phyloP scores from a whole-genome alignment of 371 early-diverging fungal species.

The Mortierella sp. region DNA sequence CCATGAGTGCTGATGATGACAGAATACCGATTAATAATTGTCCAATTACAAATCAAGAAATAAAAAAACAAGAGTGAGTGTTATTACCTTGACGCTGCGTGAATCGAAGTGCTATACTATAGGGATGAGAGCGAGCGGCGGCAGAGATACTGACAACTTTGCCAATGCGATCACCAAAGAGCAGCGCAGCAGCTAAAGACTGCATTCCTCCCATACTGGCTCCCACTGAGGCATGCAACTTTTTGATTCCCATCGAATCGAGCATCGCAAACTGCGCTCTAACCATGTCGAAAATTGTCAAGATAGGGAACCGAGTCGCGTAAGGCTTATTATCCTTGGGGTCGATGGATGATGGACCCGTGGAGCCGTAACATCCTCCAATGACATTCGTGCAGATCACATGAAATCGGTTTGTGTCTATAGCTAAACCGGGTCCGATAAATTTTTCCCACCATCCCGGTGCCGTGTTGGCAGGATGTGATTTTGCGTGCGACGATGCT shows the following conservation, averaged over 20 bases:
- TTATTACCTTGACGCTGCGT: slow-evolving; percentile 85
- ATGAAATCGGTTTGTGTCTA: slow-evolving; percentile 90
- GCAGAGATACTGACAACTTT: slow-evolving; percentile 89
- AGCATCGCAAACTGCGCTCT: slow-evolving; percentile 91
- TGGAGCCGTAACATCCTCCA: slow-evolving; percentile 92
- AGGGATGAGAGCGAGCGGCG: slow-evolving; percentile 95
- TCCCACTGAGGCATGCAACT: slow-evolving; percentile 92
- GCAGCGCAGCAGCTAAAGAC: slow-evolving; percentile 86
- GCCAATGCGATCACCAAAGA: slow-evolving; percentile 88
- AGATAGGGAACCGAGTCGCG: slow-evolving; percentile 91
- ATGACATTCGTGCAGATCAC: slow-evolving; percentile 91
- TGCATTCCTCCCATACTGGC: slow-evolving; percentile 98
- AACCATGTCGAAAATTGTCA: slow-evolving; percentile 96
- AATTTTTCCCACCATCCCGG: slow-evolving; percentile 99
- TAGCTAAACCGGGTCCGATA: slow-evolving; percentile 87
- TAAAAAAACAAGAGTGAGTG: not conserved
- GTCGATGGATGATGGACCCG: slow-evolving; percentile 86
- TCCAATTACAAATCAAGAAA: not conserved
- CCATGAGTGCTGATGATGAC: slow-evolving; percentile 79
- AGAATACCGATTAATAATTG: not conserved
- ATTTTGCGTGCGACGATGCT: slow-evolving; percentile 86
- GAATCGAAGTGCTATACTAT: slow-evolving; percentile 93
- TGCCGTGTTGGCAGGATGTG: slow-evolving; percentile 78
- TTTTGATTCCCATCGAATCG: slow-evolving; percentile 83
- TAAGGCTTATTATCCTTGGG: slow-evolving; percentile 81